phyloP scores from a whole-genome alignment of 306 rosid genomes.

The Chamaecrista fasciculata region DNA sequence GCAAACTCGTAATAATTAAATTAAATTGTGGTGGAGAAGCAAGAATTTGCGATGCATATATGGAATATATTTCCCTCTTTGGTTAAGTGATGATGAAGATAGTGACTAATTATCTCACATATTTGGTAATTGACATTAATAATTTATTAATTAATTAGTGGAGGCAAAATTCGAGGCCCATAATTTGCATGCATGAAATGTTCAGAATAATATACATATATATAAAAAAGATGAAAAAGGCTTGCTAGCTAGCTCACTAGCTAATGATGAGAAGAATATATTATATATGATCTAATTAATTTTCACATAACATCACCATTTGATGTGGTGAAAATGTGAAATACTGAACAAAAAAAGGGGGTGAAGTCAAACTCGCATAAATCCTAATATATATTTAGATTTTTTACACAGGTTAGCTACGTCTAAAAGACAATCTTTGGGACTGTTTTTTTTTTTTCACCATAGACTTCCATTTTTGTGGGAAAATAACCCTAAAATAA shows the following conservation, averaged over 20 bases:
- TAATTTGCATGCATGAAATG: too few species aligned
- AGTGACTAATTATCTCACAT: background rate
- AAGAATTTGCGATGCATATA: too few species aligned
- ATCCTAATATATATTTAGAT: too few species aligned
- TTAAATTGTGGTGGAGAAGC: background rate
- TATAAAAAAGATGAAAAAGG: constrained; percentile 7
- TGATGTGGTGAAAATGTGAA: constrained; percentile 30
- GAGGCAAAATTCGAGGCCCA: constrained; percentile 9
- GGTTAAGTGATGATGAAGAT: background rate
- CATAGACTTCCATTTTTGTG: constrained; percentile 13
- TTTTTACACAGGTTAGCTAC: too few species aligned
- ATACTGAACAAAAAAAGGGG: constrained; percentile 23
- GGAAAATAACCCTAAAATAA: background rate
- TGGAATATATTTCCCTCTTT: background rate
- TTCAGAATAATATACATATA: too few species aligned
- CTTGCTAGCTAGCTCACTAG: background rate
- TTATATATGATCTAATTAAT: background rate
- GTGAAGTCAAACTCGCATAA: constrained; percentile 40
- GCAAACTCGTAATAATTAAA: background rate
- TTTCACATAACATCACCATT: constrained; percentile 25
- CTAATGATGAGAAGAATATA: constrained; percentile 37
- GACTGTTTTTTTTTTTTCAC: constrained; percentile 23
- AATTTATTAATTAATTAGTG: background rate
- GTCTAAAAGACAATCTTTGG: too few species aligned
- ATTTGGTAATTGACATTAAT: background rate